phyloP scores from a whole-genome alignment of 352 stramenopile genomes.

The Phytopythium aichiense region DNA sequence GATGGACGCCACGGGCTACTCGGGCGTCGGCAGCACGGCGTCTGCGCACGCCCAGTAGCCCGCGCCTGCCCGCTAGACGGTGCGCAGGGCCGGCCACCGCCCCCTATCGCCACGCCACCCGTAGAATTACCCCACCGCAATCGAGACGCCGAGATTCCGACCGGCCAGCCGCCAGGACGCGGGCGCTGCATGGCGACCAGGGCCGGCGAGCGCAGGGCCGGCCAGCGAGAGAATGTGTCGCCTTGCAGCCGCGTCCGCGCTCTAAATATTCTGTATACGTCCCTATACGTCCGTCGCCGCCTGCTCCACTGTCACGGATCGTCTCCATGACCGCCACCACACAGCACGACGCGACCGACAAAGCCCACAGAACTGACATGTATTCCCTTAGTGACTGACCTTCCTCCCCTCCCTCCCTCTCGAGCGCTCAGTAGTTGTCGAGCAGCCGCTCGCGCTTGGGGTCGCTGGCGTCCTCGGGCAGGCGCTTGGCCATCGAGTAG shows the following conservation, averaged over 20 bases:
- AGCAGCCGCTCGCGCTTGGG: conserved; percentile 71
- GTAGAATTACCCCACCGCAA: background rate
- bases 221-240: background rate
- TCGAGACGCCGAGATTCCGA: background rate
- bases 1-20: conserved; percentile 31
- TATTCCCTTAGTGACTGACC: background rate
- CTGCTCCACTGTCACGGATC: background rate
- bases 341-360: background rate
- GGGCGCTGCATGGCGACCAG: background rate
- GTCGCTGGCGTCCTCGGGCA: conserved; percentile 48
- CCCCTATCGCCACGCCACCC: background rate
- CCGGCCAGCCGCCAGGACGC: too few species aligned
- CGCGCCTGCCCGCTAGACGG: conserved; percentile 1
- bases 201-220: background rate
- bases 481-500: conserved; percentile 63
- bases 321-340: background rate
- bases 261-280: background rate
- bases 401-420: background rate
- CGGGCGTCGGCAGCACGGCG: conserved; percentile 16
- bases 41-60: conserved; percentile 15
- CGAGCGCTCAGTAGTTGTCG: conserved; percentile 36
- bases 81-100: background rate
- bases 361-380: background rate
- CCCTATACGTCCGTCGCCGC: background rate
- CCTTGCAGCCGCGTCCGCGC: background rate